Evolutionary conservation across 805 yeast species (phyloP).

Genomic region (Crinitomyces ghanaensis): DNA sequence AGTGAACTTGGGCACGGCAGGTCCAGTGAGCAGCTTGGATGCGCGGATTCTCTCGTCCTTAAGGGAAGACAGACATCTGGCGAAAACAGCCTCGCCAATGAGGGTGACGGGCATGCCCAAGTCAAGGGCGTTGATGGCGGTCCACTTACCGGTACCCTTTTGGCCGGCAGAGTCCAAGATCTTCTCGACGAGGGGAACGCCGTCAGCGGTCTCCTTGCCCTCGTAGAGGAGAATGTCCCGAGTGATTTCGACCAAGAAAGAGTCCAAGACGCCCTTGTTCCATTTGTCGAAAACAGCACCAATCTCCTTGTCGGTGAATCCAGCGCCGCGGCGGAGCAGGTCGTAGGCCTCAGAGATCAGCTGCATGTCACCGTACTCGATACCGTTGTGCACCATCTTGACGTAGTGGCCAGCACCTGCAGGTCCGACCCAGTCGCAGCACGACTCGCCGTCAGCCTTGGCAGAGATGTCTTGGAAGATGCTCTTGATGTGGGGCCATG

Average conservation of each 20-base stretch:
- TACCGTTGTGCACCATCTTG: conserved; percentile 99
- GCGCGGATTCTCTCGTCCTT: conserved; percentile 88
- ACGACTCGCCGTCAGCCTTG: conserved; percentile 96
- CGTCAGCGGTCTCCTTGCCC: conserved; percentile 72
- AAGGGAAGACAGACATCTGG: conserved; percentile 90
- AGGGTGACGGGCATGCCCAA: conserved; percentile 97
- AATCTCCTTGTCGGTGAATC: conserved; percentile 81
- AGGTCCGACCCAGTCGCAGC: conserved; percentile 99
- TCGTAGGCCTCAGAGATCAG: conserved; percentile 97
- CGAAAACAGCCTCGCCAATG: conserved; percentile 97
- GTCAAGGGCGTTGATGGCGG: conserved; percentile 95
- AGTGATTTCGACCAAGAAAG: conserved; percentile 93
- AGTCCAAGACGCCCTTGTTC: conserved; percentile 97
- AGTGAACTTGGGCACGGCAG: conserved; percentile 50
- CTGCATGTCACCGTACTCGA: conserved; percentile 99
- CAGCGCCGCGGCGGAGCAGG: conserved; percentile 87
- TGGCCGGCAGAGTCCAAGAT: conserved; percentile 96
- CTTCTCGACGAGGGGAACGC: conserved; percentile 90
- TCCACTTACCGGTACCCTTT: conserved; percentile 99
- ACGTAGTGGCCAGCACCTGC: conserved; percentile 99
- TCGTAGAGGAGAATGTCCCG: conserved; percentile 84
- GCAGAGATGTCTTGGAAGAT: conserved; percentile 96
- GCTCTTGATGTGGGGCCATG: conserved; percentile 97
- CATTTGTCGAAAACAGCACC: conserved; percentile 84
- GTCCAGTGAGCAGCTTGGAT: conserved; percentile 68